Base-by-base conservation (phyloP, 108 stramenopile genomes). In the Cyclotella baltica region DNA sequence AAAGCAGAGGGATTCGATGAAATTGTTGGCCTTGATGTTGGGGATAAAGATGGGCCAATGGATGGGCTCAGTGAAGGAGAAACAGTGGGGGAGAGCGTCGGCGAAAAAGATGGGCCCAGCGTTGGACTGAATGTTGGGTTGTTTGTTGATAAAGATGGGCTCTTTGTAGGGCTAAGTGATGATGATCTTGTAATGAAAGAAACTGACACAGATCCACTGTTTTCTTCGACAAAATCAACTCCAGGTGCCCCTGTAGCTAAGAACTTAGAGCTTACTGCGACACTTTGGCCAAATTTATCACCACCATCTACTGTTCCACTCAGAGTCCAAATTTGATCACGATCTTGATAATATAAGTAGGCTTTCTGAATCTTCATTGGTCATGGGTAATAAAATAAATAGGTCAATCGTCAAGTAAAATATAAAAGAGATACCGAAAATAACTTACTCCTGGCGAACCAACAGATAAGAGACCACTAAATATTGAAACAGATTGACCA, bases 401-500 rank as follows among this genome's bases (percentile, higher is more conserved):
- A 4, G 55, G 22, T 27, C 1, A 28, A 15, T 8, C 33, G 5
- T 10, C 15, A 10, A 25, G 4, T 20, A 9, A 8, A 29, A 62
- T 1, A 13, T 4, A 13, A 1, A 57, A 3, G 15, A 6, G 1
- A 4, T 22, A 29, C 13, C 56, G 28, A 57, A 4, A 57, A 20
- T 64, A 46, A 46, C 63, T 47, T 10, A 4, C 30, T 13, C 3
- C 15, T 43, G 71, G 59, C 2, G 71, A 5, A 1, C 59, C 71
- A 31, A 59, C 71, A 48, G 28, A 43, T 18, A 72, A 37, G 18
- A 57, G 57, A 30, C 71, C 59, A 47, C 27, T 29, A 47, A 59
- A 59, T 31, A 72, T 61, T 40, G 71, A 27, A 9, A 72, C 71
- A 46, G 71, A 72, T 40, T 40, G 13, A 15, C 71, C 71, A 61